A percentile compares a stretch with the other conserved stretches of the same genome.
These are phyloP conservation scores for Sugiyamaella neomexicana DNA, from an alignment of 1,139 yeast species.

Conservation along the genomic window DNA sequence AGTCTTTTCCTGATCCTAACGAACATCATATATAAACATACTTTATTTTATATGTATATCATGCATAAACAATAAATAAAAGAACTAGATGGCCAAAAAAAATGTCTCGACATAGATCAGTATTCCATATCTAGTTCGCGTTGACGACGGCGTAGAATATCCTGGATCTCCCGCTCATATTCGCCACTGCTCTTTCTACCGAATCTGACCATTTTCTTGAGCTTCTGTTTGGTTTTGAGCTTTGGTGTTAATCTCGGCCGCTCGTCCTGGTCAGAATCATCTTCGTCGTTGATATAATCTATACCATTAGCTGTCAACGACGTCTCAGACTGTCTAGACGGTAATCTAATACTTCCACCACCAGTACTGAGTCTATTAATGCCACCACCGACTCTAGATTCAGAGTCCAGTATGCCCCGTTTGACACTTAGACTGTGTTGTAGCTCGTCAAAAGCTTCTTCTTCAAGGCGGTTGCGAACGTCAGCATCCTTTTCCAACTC, in stretches of 20 bases:
- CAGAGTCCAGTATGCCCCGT: slow-evolving; percentile 9
- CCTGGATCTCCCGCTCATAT: slow-evolving; percentile 43
- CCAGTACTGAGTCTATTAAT: background rate
- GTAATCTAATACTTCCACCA: slow-evolving; percentile 10
- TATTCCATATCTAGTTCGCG: slow-evolving; percentile 30
- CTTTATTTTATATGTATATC: background rate
- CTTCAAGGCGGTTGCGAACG: slow-evolving; percentile 69
- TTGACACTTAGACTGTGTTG: slow-evolving; percentile 8
- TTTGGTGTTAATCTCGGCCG: slow-evolving; percentile 53
- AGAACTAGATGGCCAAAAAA: background rate
- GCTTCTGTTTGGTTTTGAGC: slow-evolving; percentile 28
- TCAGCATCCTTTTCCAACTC: slow-evolving; percentile 69
- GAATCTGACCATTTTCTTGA: slow-evolving; percentile 32
- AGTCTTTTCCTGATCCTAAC: too few species aligned
- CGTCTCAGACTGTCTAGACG: background rate
- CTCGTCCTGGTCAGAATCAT: slow-evolving; percentile 51
- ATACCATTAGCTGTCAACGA: slow-evolving; percentile 24
- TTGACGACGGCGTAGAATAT: slow-evolving; percentile 42
- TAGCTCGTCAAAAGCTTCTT: slow-evolving; percentile 68
- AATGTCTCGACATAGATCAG: background rate
- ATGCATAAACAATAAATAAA: slow-evolving; percentile 9
- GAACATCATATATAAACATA: background rate
- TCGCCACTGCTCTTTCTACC: slow-evolving; percentile 37
- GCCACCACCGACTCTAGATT: slow-evolving; percentile 9
- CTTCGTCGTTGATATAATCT: slow-evolving; percentile 48